Evolutionary conservation across 2,329 filamentous ascomycete genomes (phyloP), one percentile per base, ranked within the genome.

Genomic region (Aspergillus melleus): DNA sequence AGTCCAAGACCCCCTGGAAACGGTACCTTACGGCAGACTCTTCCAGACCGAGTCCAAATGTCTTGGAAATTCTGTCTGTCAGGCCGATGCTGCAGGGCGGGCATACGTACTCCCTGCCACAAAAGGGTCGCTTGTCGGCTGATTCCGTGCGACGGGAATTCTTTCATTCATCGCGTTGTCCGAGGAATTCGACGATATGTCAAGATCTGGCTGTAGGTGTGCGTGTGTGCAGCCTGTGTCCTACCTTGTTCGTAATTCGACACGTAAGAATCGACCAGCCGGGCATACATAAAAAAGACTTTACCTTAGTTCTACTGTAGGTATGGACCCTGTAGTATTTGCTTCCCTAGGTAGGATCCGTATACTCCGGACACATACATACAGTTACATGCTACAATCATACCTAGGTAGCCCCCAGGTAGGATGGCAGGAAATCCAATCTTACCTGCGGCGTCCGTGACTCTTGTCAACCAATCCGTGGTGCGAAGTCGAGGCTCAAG

Each of bases 11-110:
- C 60, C 61, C 62, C 55, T 64, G 50, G 57, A n/a, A 42, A 47
- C 51, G 32, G 62, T 62, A 58, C 60, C 60, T 62, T 62, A 53
- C 55, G 58, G 60, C 30, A 52, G 57, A 56, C 47, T 57, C 47
- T 54, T 55, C 62, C 59, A 53, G 60, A 44, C 58, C 36, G 30
- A 10, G 30, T 24, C 42, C 16, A 22, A 32, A 57, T 62, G 62
- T 61, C 58, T 64, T 55, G 54, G 58, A 62, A 30, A 26, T 44
- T 4, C 16, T 9, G 42, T 19, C 49, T 50, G 49, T 50, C 49
- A 50, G 12, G 6, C 19, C 10, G 42, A 46, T 36, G 32, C 32
- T 47, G 44, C 47, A 49, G 47, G 47, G 11, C 16, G 44, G 20
- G 22, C 44, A 47, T 47, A 47, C 44, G 44, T 47, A 47, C 44